phyloP scores from a whole-genome alignment of 2,329 filamentous ascomycete species.

The Venturia pyrina region DNA sequence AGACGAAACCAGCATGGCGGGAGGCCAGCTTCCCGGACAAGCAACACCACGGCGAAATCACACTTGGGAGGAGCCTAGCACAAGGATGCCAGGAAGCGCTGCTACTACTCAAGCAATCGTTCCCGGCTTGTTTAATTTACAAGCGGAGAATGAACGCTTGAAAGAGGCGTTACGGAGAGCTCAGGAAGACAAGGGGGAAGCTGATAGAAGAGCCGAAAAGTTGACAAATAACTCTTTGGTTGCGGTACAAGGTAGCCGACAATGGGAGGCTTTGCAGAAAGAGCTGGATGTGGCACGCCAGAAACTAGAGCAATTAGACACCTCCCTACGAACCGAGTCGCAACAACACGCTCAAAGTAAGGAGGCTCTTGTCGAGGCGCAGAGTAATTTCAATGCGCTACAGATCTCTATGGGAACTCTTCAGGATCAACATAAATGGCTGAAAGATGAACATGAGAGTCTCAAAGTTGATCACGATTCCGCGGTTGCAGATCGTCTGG shows the following conservation, averaged over 20 bases:
- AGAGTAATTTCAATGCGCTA: too few species aligned
- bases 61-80: neutral
- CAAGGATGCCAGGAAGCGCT: neutral
- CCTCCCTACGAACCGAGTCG: neutral
- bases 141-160: neutral
- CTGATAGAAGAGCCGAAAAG: neutral
- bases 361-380: neutral
- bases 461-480: too few species aligned
- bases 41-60: neutral
- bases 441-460: too few species aligned
- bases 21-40: too few species aligned
- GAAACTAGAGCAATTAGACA: neutral
- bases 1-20: too few species aligned
- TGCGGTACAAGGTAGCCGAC: neutral
- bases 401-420: too few species aligned
- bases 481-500: too few species aligned
- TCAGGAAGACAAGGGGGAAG: neutral
- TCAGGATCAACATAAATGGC: too few species aligned
- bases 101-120: neutral
- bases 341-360: neutral
- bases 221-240: neutral
- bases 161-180: neutral
- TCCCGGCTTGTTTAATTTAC: neutral
- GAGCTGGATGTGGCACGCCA: neutral
- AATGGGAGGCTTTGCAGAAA: neutral